Conservation (phyloP, 2,329 filamentous ascomycete genomes). For the Chaetomiaceae sp. region DNA sequence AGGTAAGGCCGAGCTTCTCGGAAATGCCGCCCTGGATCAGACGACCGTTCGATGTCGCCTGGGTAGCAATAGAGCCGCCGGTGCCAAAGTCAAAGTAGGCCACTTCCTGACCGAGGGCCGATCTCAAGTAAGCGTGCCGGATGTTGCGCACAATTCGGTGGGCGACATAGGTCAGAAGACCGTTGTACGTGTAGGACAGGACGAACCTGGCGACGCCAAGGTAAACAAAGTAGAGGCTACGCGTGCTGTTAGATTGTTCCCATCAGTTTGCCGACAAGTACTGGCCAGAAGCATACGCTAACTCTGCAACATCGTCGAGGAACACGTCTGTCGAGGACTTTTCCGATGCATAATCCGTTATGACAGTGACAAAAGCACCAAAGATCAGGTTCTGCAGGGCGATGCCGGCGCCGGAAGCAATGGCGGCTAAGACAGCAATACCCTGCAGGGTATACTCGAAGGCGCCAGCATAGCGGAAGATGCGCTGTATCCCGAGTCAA, state of each 20-base stretch:
- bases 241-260: neutral
- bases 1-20: constrained; percentile 34
- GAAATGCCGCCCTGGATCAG: constrained; percentile 35
- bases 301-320: constrained; percentile 28
- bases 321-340: constrained; percentile 32
- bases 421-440: constrained; percentile 30
- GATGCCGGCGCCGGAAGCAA: constrained; percentile 41
- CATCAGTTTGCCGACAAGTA: neutral
- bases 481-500: constrained; percentile 12
- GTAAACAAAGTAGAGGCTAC: constrained; percentile 48
- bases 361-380: constrained; percentile 44
- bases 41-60: constrained; percentile 40
- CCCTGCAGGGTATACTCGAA: constrained; percentile 20
- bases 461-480: constrained; percentile 19
- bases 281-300: constrained; percentile 12
- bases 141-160: constrained; percentile 28
- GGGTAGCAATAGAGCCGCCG: constrained; percentile 37
- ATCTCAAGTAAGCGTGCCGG: constrained; percentile 24
- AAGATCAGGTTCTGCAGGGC: constrained; percentile 51
- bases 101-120: constrained; percentile 48
- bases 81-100: constrained; percentile 48
- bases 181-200: constrained; percentile 40
- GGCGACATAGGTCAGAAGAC: constrained; percentile 28
- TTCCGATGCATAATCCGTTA: constrained; percentile 40
- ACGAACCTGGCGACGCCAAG: constrained; percentile 49